Evolutionary conservation across 2,329 filamentous ascomycete genomes (phyloP).

Genomic region (Epichloe baconii): DNA sequence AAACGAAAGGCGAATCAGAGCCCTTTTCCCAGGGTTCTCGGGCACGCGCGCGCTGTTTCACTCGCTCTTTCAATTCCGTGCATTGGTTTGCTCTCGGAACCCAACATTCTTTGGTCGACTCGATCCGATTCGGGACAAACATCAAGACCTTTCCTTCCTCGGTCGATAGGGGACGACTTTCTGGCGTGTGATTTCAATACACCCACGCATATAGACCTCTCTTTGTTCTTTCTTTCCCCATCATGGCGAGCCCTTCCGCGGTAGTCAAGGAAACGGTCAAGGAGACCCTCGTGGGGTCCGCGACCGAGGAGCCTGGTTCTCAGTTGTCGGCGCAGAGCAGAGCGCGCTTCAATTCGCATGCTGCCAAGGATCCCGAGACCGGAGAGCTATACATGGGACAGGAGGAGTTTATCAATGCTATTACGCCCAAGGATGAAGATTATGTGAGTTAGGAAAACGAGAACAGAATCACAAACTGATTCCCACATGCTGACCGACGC

Average conservation of each 20-base stretch:
- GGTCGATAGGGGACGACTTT: background rate
- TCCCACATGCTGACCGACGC: background rate
- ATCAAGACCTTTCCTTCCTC: background rate
- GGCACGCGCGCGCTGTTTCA: background rate
- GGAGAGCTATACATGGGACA: conserved; percentile 71
- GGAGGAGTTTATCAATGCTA: conserved; percentile 80
- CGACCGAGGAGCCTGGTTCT: conserved; percentile 30
- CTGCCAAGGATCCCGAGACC: conserved; percentile 58
- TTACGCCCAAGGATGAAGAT: conserved; percentile 77
- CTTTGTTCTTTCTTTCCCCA: conserved; percentile 2
- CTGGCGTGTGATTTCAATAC: too few species aligned
- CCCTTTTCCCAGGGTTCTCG: background rate
- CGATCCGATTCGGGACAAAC: background rate
- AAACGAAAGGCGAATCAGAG: background rate
- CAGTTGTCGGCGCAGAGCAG: conserved; percentile 64
- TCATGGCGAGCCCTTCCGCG: conserved; percentile 26
- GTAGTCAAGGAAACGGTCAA: conserved; percentile 60
- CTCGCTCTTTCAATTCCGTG: background rate
- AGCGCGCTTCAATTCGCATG: conserved; percentile 63
- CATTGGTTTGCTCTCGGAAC: too few species aligned
- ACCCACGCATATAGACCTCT: background rate
- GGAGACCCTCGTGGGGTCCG: conserved; percentile 57
- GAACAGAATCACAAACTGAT: background rate
- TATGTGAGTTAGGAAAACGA: conserved; percentile 52
- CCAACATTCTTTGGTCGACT: background rate